A percentile compares a stretch with the other conserved stretches of the same genome.
Conservation (phyloP, 345 rosid species). For the Sonneratia caseolaris region DNA sequence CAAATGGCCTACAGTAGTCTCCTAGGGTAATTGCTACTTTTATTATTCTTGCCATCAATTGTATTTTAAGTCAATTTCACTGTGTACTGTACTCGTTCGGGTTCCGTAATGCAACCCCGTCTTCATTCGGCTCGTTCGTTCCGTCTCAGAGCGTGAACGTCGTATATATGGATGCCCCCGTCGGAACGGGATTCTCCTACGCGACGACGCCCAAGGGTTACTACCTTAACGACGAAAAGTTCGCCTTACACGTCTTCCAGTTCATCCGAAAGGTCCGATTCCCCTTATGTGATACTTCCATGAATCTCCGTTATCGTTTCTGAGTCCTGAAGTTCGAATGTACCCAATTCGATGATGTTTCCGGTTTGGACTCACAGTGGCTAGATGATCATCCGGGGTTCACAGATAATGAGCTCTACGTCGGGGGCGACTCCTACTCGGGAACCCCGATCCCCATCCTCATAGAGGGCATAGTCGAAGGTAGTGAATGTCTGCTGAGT, state of each 20-base stretch:
- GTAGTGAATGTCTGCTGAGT: conserved; percentile 1
- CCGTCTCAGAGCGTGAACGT: conserved; percentile 15
- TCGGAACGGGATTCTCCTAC: conserved; percentile 27
- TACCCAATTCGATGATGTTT: not conserved
- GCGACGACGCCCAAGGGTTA: conserved; percentile 19
- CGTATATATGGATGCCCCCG: conserved; percentile 21
- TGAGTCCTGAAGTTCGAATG: not conserved
- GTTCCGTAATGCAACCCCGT: not conserved
- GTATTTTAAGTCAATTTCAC: not conserved
- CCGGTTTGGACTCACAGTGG: conserved; percentile 15
- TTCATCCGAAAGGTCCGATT: conserved; percentile 15
- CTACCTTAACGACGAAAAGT: conserved; percentile 7
- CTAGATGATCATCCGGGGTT: conserved; percentile 19
- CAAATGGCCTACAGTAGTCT: no score
- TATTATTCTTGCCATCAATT: not conserved
- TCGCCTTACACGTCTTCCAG: conserved; percentile 11
- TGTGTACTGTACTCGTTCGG: not conserved
- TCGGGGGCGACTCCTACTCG: conserved; percentile 32
- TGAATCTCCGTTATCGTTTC: not conserved
- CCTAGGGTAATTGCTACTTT: no score
- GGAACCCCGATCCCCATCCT: conserved; percentile 26
- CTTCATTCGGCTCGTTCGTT: not conserved
- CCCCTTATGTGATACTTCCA: no score
- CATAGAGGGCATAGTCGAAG: conserved; percentile 18
- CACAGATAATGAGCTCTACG: conserved; percentile 11